Base-by-base conservation (phyloP, 139 green algal species). In the Desmodesmus armatus region DNA sequence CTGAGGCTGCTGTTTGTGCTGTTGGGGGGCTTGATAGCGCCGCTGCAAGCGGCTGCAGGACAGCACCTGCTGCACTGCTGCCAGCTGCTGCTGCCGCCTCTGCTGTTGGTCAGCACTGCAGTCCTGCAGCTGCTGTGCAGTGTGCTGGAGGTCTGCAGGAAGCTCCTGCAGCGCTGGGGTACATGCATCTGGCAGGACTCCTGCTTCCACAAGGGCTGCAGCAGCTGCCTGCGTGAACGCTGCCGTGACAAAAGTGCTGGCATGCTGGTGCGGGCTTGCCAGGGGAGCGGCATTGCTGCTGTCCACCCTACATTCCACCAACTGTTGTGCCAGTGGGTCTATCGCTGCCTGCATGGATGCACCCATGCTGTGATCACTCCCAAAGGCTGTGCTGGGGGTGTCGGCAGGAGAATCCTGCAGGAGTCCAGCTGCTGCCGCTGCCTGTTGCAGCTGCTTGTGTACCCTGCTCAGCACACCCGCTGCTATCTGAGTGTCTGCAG, bases 401-500 rank as follows among this genome's bases (percentile, higher is more conserved):
- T 13, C 47, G 9, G 7, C 9, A 55, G 47, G 9, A 17, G 21
- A 13, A 3, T 75, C 19, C 5, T 31, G 11, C 9, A 31, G 31
- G 49, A 31, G 31, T 9, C 76, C 76, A 33, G 53, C 33, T 33
- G 6, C 5, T 17, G 53, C 55, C 40, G 76, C 53, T 29, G 76
- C 76, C 23, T 65, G 41, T 25, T 82, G 53, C 21, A 82, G 55
- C 76, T 72, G 76, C 55, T 55, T 49, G 0, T n/a, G 9, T 3
- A 82, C 39, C 3, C 60, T 43, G 2, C 23, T 37, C 76, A 82
- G 37, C 25, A 71, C 53, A 2, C 31, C 27, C 17, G 37, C 76
- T 72, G 76, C 76, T 6, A 72, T 7, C 9, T 35, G n/a, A 2
- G 76, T 60, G 43, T n/a, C 53, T 49, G 53, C 55, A 13, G 55